These are phyloP conservation scores for Kurtzmaniella natalensis DNA, from an alignment of 1,139 yeast species.

Conservation along the genomic window DNA sequence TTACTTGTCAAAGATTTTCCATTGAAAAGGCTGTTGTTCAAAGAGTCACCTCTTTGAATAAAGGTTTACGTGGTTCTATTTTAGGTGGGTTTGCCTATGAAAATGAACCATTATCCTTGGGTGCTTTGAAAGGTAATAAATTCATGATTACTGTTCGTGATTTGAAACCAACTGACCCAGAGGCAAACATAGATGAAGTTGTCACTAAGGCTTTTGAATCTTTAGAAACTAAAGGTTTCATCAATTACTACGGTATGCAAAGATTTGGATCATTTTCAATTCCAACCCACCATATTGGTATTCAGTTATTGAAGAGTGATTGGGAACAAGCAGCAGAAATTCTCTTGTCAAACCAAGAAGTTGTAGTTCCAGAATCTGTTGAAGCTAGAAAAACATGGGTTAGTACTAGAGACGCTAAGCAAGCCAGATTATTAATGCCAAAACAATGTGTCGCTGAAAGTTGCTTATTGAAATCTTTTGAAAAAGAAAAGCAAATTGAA, in stretches of 20 bases:
- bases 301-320: slow-evolving; percentile 60
- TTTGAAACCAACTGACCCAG: slow-evolving; percentile 35
- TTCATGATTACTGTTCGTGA: slow-evolving; percentile 81
- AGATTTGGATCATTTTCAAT: slow-evolving; percentile 93
- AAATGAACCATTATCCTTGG: slow-evolving; percentile 61
- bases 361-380: slow-evolving; percentile 74
- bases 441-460: slow-evolving; percentile 82
- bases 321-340: slow-evolving; percentile 80
- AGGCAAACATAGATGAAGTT: slow-evolving; percentile 31
- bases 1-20: slow-evolving; percentile 82
- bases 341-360: slow-evolving; percentile 78
- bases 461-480: slow-evolving; percentile 60
- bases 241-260: slow-evolving; percentile 96
- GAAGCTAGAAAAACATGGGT: slow-evolving; percentile 84
- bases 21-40: slow-evolving; percentile 71
- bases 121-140: slow-evolving; percentile 85
- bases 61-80: slow-evolving; percentile 65
- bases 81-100: slow-evolving; percentile 76
- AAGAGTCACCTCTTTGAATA: slow-evolving; percentile 72
- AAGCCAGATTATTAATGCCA: slow-evolving; percentile 76
- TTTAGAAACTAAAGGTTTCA: slow-evolving; percentile 66
- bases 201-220: slow-evolving; percentile 54
- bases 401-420: slow-evolving; percentile 60
- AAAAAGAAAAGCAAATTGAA: slow-evolving; percentile 39
- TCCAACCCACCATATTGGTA: slow-evolving; percentile 86